Evolutionary conservation across 2,329 filamentous ascomycete species (phyloP).

Genomic region (Neopestalotiopsis sp.): DNA sequence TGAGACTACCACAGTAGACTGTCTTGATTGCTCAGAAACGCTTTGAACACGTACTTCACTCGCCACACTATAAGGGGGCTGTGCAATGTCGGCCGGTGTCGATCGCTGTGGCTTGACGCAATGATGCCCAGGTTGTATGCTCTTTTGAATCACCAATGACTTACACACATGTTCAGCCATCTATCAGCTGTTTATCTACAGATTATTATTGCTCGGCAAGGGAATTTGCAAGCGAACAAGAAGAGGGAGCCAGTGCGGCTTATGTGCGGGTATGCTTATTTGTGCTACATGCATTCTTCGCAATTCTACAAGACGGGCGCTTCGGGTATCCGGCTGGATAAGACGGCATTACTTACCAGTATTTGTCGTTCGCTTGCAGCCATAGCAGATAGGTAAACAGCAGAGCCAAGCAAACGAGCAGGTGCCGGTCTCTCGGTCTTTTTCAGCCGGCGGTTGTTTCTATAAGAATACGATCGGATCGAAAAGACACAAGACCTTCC

Average conservation of each 20-base stretch:
- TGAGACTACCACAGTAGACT: not conserved
- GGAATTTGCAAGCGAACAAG: no score
- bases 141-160: no score
- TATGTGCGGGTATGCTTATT: not conserved
- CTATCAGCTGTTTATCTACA: no score
- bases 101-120: slow-evolving; percentile 19
- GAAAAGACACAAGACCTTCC: not conserved
- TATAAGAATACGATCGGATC: not conserved
- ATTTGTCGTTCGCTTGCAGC: not conserved
- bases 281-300: not conserved
- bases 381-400: no score
- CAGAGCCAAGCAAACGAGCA: not conserved
- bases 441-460: not conserved
- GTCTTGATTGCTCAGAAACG: not conserved
- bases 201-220: not conserved
- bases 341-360: not conserved
- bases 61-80: slow-evolving; percentile 13
- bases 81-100: slow-evolving; percentile 8
- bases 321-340: slow-evolving; percentile 10
- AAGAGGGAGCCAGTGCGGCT: not conserved
- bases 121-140: not conserved
- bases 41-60: not conserved
- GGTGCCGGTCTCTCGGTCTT: not conserved
- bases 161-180: no score
- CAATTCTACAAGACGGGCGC: not conserved